phyloP scores from a whole-genome alignment of 2,329 filamentous ascomycete genomes.

The Orbilia oligospora region DNA sequence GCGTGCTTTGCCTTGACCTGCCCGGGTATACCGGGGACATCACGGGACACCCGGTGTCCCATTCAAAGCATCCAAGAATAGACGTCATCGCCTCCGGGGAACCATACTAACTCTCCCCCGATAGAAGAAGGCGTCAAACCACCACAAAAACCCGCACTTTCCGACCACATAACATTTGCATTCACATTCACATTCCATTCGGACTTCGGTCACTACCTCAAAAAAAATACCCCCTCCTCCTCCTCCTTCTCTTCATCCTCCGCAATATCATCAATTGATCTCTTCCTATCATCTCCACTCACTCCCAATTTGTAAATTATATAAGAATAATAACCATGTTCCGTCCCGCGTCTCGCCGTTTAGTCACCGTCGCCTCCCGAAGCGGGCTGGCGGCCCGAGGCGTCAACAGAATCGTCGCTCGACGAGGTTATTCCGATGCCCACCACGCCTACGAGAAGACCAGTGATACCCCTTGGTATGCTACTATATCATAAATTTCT shows the following conservation, averaged over 20 bases:
- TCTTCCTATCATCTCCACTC: background rate
- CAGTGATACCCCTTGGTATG: conserved; percentile 71
- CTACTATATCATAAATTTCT: too few species aligned
- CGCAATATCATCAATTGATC: conserved; percentile 1
- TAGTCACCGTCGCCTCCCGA: conserved; percentile 32
- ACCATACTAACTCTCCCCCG: background rate
- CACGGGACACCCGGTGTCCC: background rate
- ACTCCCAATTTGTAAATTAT: background rate
- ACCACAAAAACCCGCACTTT: conserved; percentile 43
- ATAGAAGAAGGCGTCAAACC: conserved; percentile 5
- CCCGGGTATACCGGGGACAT: too few species aligned
- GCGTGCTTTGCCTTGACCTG: background rate
- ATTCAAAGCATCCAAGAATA: background rate
- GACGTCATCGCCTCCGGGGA: conserved; percentile 38
- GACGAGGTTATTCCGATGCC: conserved; percentile 45
- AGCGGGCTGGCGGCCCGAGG: conserved; percentile 19
- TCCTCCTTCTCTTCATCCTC: background rate
- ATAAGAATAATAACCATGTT: conserved; percentile 26
- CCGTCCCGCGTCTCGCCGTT: conserved; percentile 51
- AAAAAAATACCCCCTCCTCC: too few species aligned
- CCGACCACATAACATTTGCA: conserved; percentile 20
- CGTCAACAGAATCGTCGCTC: conserved; percentile 46
- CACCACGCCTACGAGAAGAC: conserved; percentile 65
- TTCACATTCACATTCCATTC: background rate
- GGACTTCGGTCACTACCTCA: too few species aligned